These are phyloP conservation scores for Ophiognomonia clavigignenti-juglandacearum DNA, from an alignment of 2,329 filamentous ascomycete genomes.

Conservation along the genomic window DNA sequence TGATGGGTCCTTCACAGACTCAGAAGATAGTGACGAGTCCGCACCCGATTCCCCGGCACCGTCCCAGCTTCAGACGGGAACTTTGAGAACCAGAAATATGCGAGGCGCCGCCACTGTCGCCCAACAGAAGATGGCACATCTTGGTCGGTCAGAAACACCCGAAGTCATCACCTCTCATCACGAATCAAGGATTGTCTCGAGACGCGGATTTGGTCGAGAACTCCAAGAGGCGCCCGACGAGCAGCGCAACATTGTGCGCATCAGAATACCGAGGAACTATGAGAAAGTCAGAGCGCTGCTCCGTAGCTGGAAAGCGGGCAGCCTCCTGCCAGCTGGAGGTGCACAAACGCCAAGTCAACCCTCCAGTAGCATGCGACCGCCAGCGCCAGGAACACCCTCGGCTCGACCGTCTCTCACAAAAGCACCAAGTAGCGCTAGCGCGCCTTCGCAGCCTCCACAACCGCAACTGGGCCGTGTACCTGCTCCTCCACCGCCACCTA, in stretches of 20 bases:
- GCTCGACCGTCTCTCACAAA: slow-evolving; percentile 16
- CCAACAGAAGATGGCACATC: slow-evolving; percentile 78
- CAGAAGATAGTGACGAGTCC: slow-evolving; percentile 88
- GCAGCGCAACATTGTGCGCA: slow-evolving; percentile 66
- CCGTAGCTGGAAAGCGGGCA: slow-evolving; percentile 36
- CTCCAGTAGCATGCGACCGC: slow-evolving; percentile 51
- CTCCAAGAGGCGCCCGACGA: slow-evolving; percentile 79
- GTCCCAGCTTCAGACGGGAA: slow-evolving; percentile 63
- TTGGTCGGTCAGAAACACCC: slow-evolving; percentile 83
- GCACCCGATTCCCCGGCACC: slow-evolving; percentile 79
- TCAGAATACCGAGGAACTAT: slow-evolving; percentile 58
- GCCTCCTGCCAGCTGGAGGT: slow-evolving; percentile 33
- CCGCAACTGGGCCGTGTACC: slow-evolving; percentile 57
- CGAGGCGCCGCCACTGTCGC: slow-evolving; percentile 83
- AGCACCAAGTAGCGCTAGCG: slow-evolving; percentile 14
- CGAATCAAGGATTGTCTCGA: slow-evolving; percentile 61
- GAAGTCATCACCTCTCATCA: slow-evolving; percentile 64
- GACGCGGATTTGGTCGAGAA: slow-evolving; percentile 51
- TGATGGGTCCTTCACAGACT: slow-evolving; percentile 75
- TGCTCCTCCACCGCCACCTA: slow-evolving; percentile 57
- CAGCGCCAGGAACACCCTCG: slow-evolving; percentile 34
- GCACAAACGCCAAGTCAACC: slow-evolving; percentile 38
- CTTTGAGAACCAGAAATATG: slow-evolving; percentile 81
- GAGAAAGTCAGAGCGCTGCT: slow-evolving; percentile 67
- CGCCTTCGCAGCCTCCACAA: slow-evolving; percentile 38